Percentiles rank a stretch among this genome's conserved stretches.
Evolutionary conservation across 225 moss, liverwort and hornwort species (phyloP).

Genomic region (Climacium dendroides): DNA sequence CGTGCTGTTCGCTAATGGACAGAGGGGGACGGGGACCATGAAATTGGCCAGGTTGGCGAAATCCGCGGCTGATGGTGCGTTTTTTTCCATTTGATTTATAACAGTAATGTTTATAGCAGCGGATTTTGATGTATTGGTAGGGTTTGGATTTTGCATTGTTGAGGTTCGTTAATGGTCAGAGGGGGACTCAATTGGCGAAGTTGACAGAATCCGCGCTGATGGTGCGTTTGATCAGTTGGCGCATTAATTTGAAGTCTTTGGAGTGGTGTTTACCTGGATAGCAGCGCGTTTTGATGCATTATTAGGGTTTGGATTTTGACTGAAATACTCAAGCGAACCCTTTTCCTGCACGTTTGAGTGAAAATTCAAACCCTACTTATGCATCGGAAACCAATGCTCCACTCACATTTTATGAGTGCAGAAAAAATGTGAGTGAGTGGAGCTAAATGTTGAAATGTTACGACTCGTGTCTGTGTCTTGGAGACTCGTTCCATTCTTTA

Average conservation of each 20-base stretch:
- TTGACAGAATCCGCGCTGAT: slow-evolving; percentile 53
- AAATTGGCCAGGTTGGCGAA: slow-evolving; percentile 76
- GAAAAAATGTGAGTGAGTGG: not conserved
- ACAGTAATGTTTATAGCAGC: not conserved
- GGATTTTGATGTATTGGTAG: not conserved
- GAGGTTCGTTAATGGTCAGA: slow-evolving; percentile 48
- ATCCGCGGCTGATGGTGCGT: slow-evolving; percentile 48
- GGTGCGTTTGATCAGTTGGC: not conserved
- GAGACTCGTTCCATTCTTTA: not conserved
- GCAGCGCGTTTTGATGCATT: not conserved
- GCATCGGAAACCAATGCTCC: not conserved
- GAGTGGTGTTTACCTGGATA: not conserved
- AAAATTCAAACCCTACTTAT: not conserved
- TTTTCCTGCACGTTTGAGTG: not conserved
- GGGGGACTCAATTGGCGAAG: slow-evolving; percentile 60
- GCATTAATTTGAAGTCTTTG: not conserved
- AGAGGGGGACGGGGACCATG: slow-evolving; percentile 81
- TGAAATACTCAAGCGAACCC: not conserved
- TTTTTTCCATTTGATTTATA: not conserved
- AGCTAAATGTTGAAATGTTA: not conserved
- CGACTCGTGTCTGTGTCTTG: not conserved
- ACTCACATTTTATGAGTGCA: too few relatives aligned
- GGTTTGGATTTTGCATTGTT: not conserved
- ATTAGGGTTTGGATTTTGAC: not conserved
- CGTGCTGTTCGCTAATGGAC: slow-evolving; percentile 71